Evolutionary conservation across 129 eudicot species (phyloP).

Genomic region (Arctium minus): DNA sequence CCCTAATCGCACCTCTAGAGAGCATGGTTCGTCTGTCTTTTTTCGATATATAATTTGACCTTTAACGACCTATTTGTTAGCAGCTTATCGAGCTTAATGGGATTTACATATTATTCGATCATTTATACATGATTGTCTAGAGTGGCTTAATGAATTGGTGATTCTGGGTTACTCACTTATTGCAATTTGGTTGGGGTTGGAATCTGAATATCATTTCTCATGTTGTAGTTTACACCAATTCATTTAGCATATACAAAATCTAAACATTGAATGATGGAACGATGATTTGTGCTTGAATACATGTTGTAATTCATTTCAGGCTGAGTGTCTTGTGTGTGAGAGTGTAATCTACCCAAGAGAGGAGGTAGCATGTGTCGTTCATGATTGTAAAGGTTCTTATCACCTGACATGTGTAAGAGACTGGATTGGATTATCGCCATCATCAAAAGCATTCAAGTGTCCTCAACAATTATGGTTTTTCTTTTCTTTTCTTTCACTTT

Average conservation of each 20-base stretch:
- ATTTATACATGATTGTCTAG: no score
- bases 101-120: no score
- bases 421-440: slow-evolving; percentile 36
- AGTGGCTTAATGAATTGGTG: no score
- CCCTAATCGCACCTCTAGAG: no score
- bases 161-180: no score
- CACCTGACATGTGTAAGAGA: slow-evolving; percentile 64
- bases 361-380: slow-evolving; percentile 58
- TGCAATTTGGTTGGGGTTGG: no score
- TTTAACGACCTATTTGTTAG: no score
- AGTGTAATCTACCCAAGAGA: slow-evolving; percentile 59
- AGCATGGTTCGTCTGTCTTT: no score
- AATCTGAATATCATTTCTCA: background rate
- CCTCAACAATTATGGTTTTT: slow-evolving; percentile 77
- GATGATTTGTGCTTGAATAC: background rate
- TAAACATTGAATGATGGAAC: background rate
- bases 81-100: no score
- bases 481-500: background rate
- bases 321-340: slow-evolving; percentile 59
- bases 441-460: slow-evolving; percentile 65
- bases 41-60: no score
- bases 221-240: no score
- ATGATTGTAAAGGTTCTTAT: slow-evolving; percentile 57
- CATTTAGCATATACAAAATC: background rate
- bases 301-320: slow-evolving; percentile 38